phyloP scores from a whole-genome alignment of 2,329 filamentous ascomycete species.

The Cladosporium sp. region DNA sequence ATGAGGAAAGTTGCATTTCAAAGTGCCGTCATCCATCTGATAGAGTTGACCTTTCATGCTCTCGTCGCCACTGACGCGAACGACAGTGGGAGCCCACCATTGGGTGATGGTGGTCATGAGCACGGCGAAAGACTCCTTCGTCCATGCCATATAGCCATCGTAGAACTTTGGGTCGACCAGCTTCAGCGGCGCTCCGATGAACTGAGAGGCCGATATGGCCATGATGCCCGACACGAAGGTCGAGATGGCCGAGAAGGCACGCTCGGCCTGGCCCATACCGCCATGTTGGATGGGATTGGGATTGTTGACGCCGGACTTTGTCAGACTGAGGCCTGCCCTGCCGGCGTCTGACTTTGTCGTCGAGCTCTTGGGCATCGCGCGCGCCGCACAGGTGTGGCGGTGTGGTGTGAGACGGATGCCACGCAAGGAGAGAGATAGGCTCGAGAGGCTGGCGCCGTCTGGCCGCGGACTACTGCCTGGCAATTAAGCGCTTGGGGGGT shows the following conservation, averaged over 20 bases:
- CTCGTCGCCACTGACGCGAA: constrained; percentile 78
- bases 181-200: constrained; percentile 73
- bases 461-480: not conserved
- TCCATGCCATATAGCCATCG: constrained; percentile 82
- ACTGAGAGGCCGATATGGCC: constrained; percentile 63
- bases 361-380: not conserved
- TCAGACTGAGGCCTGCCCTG: constrained; percentile 31
- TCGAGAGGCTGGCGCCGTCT: not conserved
- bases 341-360: constrained; percentile 12
- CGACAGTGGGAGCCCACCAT: constrained; percentile 80
- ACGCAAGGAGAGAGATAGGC: too few relatives aligned
- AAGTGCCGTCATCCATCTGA: constrained; percentile 64
- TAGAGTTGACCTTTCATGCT: constrained; percentile 73
- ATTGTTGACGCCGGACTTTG: constrained; percentile 38
- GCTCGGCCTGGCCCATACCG: constrained; percentile 45
- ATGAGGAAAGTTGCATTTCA: constrained; percentile 77
- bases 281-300: constrained; percentile 41
- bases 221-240: constrained; percentile 48
- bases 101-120: constrained; percentile 76
- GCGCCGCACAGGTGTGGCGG: too few relatives aligned
- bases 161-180: constrained; percentile 72
- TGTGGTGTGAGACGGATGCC: too few relatives aligned
- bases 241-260: constrained; percentile 47
- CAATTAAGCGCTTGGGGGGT: not conserved
- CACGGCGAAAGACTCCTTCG: constrained; percentile 78